phyloP scores from a whole-genome alignment of 805 yeast species.

The Nakazawaea sp. region DNA sequence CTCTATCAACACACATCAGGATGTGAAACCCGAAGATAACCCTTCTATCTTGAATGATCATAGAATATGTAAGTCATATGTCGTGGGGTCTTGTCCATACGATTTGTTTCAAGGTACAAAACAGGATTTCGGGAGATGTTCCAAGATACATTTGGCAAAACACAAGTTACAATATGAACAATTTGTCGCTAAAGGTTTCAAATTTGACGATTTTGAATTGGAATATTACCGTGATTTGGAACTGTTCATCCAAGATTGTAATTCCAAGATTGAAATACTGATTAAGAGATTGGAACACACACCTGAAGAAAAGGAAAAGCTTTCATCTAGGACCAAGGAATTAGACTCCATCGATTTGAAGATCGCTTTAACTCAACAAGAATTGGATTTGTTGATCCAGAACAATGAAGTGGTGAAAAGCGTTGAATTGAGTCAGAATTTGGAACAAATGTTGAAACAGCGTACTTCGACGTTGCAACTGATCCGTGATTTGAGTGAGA shows the following conservation, averaged over 20 bases:
- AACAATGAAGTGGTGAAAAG: constrained; percentile 46
- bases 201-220: constrained; percentile 38
- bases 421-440: constrained; percentile 37
- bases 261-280: constrained; percentile 57
- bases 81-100: constrained; percentile 84
- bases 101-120: constrained; percentile 80
- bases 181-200: constrained; percentile 26
- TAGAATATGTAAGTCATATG: constrained; percentile 68
- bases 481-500: constrained; percentile 57
- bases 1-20: background rate
- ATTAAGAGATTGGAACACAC: constrained; percentile 63
- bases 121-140: constrained; percentile 77
- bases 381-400: constrained; percentile 45
- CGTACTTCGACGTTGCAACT: constrained; percentile 48
- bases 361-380: constrained; percentile 63
- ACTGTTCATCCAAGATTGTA: constrained; percentile 57
- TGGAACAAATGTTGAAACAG: constrained; percentile 37
- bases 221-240: constrained; percentile 41
- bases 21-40: constrained; percentile 11
- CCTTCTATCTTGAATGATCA: constrained; percentile 38
- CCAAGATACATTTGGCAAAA: constrained; percentile 66
- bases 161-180: constrained; percentile 64
- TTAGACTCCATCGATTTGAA: constrained; percentile 55
- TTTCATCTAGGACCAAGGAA: constrained; percentile 30
- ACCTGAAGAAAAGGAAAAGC: constrained; percentile 44